Conservation (phyloP, 805 yeast species). For the Diddensiella transvaalensis region DNA sequence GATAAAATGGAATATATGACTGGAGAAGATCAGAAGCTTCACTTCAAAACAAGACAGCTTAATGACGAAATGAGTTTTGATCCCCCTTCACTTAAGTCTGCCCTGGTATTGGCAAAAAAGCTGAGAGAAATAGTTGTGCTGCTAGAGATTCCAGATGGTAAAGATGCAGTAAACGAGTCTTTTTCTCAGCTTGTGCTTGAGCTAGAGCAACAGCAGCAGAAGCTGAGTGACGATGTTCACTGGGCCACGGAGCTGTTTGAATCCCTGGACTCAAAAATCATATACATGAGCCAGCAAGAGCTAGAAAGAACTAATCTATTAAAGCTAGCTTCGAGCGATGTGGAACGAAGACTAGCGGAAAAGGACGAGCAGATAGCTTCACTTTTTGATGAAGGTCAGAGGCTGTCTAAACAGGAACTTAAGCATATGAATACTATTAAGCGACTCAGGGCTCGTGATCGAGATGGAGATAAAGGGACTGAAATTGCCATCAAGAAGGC, state of each 20-base stretch:
- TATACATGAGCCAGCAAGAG: slow-evolving; percentile 29
- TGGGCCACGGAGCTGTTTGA: slow-evolving; percentile 21
- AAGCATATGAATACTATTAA: slow-evolving; percentile 64
- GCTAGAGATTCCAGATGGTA: slow-evolving; percentile 1
- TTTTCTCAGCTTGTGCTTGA: background rate
- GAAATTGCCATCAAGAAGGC: slow-evolving; percentile 30
- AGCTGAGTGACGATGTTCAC: background rate
- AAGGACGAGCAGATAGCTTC: slow-evolving; percentile 63
- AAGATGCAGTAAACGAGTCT: slow-evolving; percentile 6
- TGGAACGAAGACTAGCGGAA: slow-evolving; percentile 37
- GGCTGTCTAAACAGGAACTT: slow-evolving; percentile 66
- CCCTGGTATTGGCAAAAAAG: slow-evolving; percentile 30
- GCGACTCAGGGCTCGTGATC: slow-evolving; percentile 49
- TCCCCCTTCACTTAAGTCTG: slow-evolving; percentile 18
- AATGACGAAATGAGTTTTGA: background rate
- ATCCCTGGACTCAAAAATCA: slow-evolving; percentile 31
- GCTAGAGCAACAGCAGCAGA: slow-evolving; percentile 6
- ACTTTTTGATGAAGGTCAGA: slow-evolving; percentile 72
- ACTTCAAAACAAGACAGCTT: background rate
- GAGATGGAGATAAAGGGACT: slow-evolving; percentile 35
- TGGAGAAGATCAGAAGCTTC: background rate
- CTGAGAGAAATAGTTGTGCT: slow-evolving; percentile 20
- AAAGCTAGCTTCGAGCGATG: slow-evolving; percentile 15
- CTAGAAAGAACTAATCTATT: slow-evolving; percentile 21
- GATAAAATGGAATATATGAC: background rate